Base-by-base conservation (phyloP, 129 eudicot species). In the Gnaphalium uliginosum region DNA sequence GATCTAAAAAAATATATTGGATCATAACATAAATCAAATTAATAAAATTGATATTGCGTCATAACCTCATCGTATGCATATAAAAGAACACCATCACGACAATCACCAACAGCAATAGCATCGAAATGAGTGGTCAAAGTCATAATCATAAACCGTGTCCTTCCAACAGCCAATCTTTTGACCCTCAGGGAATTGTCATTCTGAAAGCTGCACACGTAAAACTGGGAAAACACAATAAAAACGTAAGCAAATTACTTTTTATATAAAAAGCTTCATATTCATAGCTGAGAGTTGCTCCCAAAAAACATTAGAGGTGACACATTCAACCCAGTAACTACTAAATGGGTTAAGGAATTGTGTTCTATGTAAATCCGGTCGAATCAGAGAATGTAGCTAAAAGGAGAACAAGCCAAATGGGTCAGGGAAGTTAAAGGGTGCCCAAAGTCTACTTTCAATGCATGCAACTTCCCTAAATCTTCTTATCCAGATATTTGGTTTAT, bases 71-170 rank as follows among this genome's bases (percentile, higher is more conserved):
- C 81, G 75, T 88, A 94, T 2, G 91, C 83, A 74, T 83, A 94
- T 76, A 90, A 89, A 79, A 94, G 96, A 79, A 94, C 77, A 56
- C 98, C 98, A 87, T 94, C 98, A 50, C 98, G 96, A 86, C 96
- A 88, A 86, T 94, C 97, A 74, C 98, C 98, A 79, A 94, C 98
- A 76, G 96, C 97, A 79, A 94, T 94, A 78, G 90, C 88, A 53
- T 93, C 91, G 72, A 85, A 80, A 76, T 94, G 88, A 66, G 98
- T 72, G 54, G 97, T 88, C 91, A 94, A 71, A 50, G 98, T 84
- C 86, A 78, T 82, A 77, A 94, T 89, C 87, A 85, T 85, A 79
- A 82, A 89, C 19, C 97, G 84, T 15, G 98, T 94, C 79, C 92
- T 88, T 57, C 85, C 93, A 26, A 74, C 84, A 75, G 98, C 97